A percentile compares a stretch with the other conserved stretches of the same genome.
These are phyloP conservation scores for Barbatosphaeria neglecta DNA, from an alignment of 495 filamentous ascomycete species.

Conservation along the genomic window DNA sequence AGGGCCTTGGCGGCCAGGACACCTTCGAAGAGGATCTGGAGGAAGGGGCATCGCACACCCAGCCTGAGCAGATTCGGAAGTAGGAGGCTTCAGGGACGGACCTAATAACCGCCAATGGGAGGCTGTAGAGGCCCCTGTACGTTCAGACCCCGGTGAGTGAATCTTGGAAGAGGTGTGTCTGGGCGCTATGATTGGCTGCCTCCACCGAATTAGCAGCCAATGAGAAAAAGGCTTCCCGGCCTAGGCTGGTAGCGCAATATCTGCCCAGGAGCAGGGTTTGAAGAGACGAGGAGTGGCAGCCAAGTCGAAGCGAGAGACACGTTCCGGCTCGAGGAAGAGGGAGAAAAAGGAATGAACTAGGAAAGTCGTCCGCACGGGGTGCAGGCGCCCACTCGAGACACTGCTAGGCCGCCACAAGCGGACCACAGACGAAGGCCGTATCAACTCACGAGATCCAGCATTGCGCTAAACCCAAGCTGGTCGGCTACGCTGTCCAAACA, in stretches of 20 bases:
- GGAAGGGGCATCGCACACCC: background rate
- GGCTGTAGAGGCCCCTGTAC: background rate
- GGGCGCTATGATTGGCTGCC: background rate
- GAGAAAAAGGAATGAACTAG: background rate
- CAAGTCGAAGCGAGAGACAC: background rate
- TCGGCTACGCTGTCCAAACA: no score
- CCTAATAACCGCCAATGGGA: background rate
- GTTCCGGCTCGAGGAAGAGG: background rate
- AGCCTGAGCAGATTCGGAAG: background rate
- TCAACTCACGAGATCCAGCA: no score
- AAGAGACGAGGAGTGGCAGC: background rate
- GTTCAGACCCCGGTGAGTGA: background rate
- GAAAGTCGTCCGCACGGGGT: no score
- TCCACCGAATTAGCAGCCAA: background rate
- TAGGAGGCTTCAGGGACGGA: background rate
- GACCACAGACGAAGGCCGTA: no score
- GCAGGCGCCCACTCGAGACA: background rate
- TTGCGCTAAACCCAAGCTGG: no score
- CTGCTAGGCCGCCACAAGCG: background rate
- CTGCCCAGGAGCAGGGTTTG: background rate
- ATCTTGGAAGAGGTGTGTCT: background rate
- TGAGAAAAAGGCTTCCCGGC: background rate
- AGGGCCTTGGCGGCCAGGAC: background rate
- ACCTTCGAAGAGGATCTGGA: background rate
- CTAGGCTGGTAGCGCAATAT: background rate